Base-by-base conservation (phyloP, 2,329 filamentous ascomycete species). In the Pseudopyrenochaeta lycopersici region DNA sequence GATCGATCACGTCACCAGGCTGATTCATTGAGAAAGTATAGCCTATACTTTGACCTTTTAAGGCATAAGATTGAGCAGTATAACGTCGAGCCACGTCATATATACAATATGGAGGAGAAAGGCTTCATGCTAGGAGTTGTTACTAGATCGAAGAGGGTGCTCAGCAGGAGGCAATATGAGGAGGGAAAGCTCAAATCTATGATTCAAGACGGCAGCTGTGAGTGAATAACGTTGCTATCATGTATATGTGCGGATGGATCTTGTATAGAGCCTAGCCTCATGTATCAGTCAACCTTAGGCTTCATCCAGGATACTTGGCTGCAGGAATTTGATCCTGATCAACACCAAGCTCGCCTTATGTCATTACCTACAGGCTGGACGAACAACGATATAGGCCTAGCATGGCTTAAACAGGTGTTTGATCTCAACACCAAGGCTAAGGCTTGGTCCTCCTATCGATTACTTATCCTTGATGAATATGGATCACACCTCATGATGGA, bases 381-480 rank as follows among this genome's bases (percentile, higher is more conserved):
- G 1, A 62, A 59, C 38, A 52, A 62, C 27, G 40, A 62, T 30
- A 49, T 59, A 12, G 49, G 49, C 7, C 27, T 56, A 6, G 46
- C 38, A 10, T 62, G 52, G 58, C 39, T 62, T 15, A 45, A 56
- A 43, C 38, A 59, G 46, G 52, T 62, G 30, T 59, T 62, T 41
- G 31, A 55, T 49, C 46, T 45, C 7, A 14, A 43, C 1, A 58
- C 48, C 1, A 56, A 45, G 18, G 14, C 2, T 2, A 40, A 51
- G 27, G 32, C 48, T 23, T 21, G 41, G 3, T 6, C 2, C 4
- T 11, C 21, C 9, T 53, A 46, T 12, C 43, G 53, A 7, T 27
- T 53, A 20, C 31, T 54, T 1, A 44, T 54, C 15, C 41, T 54
- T n/a, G 46, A 54, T 21, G 36, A 46, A n/a, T 44, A 56, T 46